These are phyloP conservation scores for Pilatotrama ljubarskyi DNA, from an alignment of 768 basidiomycete species.

Conservation along the genomic window DNA sequence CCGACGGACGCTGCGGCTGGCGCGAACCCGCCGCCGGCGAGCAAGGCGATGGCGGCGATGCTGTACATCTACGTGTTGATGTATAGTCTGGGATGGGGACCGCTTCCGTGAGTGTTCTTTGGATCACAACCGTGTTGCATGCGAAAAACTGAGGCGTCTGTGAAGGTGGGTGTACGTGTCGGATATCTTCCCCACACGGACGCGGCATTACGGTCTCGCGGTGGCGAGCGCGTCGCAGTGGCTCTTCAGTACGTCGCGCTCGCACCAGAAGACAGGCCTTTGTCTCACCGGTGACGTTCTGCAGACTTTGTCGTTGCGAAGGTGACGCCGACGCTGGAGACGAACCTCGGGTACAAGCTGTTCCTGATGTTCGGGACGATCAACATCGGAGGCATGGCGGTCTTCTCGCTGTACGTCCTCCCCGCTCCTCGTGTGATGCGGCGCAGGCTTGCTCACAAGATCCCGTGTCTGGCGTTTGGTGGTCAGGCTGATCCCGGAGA, in stretches of 20 bases:
- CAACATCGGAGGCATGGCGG: constrained; percentile 69
- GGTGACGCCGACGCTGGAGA: constrained; percentile 63
- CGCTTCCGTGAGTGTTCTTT: constrained; percentile 50
- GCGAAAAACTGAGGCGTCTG: background rate
- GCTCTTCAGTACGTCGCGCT: constrained; percentile 75
- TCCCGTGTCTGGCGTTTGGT: background rate
- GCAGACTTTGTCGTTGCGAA: constrained; percentile 75
- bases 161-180: constrained; percentile 53
- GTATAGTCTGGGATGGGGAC: constrained; percentile 89
- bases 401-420: constrained; percentile 58
- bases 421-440: background rate
- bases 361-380: constrained; percentile 78
- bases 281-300: background rate
- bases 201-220: constrained; percentile 78
- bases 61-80: constrained; percentile 86
- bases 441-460: background rate
- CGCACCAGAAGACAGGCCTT: too few relatives aligned
- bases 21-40: constrained; percentile 44
- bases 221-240: constrained; percentile 78
- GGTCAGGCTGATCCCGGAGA: constrained; percentile 41
- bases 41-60: constrained; percentile 82
- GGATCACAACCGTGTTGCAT: background rate
- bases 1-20: constrained; percentile 34
- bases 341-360: constrained; percentile 66
- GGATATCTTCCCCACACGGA: constrained; percentile 86